Evolutionary conservation across 2,329 filamentous ascomycete genomes (phyloP), one percentile per base, ranked within the genome.

Genomic region (Truncatella angustata): DNA sequence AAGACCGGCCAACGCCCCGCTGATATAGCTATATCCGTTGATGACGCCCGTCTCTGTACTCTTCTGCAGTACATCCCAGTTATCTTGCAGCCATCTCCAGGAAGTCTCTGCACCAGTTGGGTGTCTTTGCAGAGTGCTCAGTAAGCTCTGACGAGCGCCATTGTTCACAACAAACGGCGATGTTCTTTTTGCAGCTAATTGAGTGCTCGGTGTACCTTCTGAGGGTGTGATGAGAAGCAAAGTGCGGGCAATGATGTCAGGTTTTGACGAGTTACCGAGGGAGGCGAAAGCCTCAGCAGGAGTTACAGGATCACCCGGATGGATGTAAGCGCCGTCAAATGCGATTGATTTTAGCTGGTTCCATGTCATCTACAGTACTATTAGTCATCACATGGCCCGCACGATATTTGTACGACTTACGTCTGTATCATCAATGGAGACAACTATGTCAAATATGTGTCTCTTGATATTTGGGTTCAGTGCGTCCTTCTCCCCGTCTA

Each of bases 391-490:
- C n/a, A n/a, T n/a, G n/a, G n/a, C n/a, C n/a, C n/a, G n/a, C n/a
- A n/a, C n/a, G n/a, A n/a, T n/a, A n/a, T n/a, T 3, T 32, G 14
- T 3, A 12, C 28, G 6, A 51, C 49, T 51, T 24, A 52, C 50
- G n/a, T 47, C 32, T 20, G 50, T 30, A 14, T 34, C 24, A 4
- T 47, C 50, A 18, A 36, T 14, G 10, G 11, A 23, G 4, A 40
- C 32, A 30, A 52, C 42, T 4, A 42, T 46, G 4, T 52, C 21
- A 32, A 52, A 52, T 14, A 47, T 52, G 12, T 11, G 12, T 5
- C 34, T n/a, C 11, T 40, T 46, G 14, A 52, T 20, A n/a, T 52
- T 52, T 30, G 50, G 50, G 20, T 52, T 52, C 14, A 52, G 21
- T 5, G 50, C 50, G 5, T 46, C 34, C 23, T 47, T 46, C 10